Evolutionary conservation across 75 land plant genomes (phyloP), one percentile per base, ranked within the genome.

Genomic region (Picea glauca): DNA sequence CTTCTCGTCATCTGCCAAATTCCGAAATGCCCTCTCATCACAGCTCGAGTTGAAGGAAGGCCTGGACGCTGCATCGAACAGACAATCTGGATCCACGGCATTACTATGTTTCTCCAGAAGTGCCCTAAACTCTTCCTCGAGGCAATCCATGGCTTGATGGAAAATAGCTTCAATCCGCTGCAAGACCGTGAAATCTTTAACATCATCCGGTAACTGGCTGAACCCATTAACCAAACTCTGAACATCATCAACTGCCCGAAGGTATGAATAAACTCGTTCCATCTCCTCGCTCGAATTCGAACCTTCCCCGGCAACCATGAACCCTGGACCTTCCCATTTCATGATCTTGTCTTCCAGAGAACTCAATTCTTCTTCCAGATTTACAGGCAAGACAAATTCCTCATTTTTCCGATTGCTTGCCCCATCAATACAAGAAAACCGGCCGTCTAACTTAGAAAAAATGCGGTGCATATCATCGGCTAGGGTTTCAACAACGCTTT

Each of bases 51-150:
- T 76, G n/a, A 70, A 40, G 12, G 77, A 56, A 76, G 77, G 72
- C 20, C 75, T 18, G 63, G 72, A 62, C 35, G 33, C 31, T 9
- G 74, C 17, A 75, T 81, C 83, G 18, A 61, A 57, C 17, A 77
- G 54, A 58, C 21, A 54, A 57, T 78, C 83, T 17, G 81, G 78
- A 18, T 82, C 85, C 62, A 76, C 80, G 4, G 92, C 72, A 30
- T 80, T 82, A 26, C 79, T 81, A 21, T 85, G 83, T 6, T 61
- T 75, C 20, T 89, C 90, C 74, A 93, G 65, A 20, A 93, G 64
- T 2, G 78, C 21, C 65, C 80, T 76, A 76, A 93, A 90, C 90
- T 88, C 96, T 23, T 89, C 90, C 76, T 87, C 87, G 35, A 93
- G 83, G 3, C 91, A 85, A 13, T 85, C 79, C 90, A 93, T 90